Evolutionary conservation across 2,329 filamentous ascomycete species (phyloP), one percentile per base, ranked within the genome.

Genomic region (Drechslera avenae): DNA sequence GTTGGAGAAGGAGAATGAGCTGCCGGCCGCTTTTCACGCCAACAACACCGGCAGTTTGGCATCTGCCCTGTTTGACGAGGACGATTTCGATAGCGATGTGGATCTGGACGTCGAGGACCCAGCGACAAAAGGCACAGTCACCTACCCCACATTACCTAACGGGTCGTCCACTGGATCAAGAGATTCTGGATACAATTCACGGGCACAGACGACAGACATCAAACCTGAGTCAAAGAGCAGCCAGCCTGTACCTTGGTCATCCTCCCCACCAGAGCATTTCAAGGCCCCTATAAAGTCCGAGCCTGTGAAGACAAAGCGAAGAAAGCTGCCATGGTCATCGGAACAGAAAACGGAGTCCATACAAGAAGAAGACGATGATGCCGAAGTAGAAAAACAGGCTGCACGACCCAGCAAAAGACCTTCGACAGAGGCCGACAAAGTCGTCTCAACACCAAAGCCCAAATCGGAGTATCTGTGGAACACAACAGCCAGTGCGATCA

Each of bases 1-100:
- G 10, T 54, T 60, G 51, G 63, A 66, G 26, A 66, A 69, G 32
- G 68, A 69, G 28, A 66, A 66, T 9, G 39, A 56, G 9, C 36
- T 64, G 3, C 52, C 60, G n/a, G 30, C 40, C 19, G 46, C 52
- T 5, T 59, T 56, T 18, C 56, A 56, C n/a, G 46, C 58, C 26
- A 60, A 43, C 35, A 61, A 62, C 10, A 50, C 50, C 12, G 30
- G 54, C 5, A 48, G 52, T 7, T 69, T 75, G 18, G 52, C 64
- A 34, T 49, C 60, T 3, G 64, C 64, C 4, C 47, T 66, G 21
- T 89, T 91, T 56, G 83, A 86, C 52, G 89, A 91, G 56, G 86
- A 93, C 62, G 92, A 96, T 67, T 94, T 96, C 60, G 90, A 91
- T 63, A 89, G 93, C 67, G 91, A 96, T 61, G 82, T 87, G 16